Evolutionary conservation across 2,329 filamentous ascomycete species (phyloP), one percentile per base, ranked within the genome.

Genomic region (Colletotrichum agaves): DNA sequence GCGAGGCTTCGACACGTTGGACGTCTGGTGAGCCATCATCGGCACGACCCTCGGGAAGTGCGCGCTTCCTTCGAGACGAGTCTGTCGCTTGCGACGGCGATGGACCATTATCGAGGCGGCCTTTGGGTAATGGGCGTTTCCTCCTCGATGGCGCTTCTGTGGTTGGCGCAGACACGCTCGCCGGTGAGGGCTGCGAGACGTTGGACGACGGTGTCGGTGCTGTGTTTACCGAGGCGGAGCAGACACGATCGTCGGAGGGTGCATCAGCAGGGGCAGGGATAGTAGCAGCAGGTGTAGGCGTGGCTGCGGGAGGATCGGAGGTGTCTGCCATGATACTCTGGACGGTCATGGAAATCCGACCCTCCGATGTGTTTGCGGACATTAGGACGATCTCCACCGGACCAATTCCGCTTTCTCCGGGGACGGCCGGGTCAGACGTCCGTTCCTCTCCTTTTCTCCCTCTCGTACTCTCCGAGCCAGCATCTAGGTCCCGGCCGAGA

Each of bases 361-460:
- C 41, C 53, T 59, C 65, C 61, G 65, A 55, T 11, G 55, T n/a
- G 23, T 47, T 49, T 60, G 65, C 31, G 41, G 65, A 49, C 46
- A 52, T 61, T 35, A 19, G 19, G 23, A 27, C 23, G n/a, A 46
- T 60, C 46, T 55, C 61, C 61, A 65, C 65, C 27, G 65, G 49
- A 19, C 60, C 61, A 59, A 68, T 61, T 65, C 65, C 65, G 61
- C 23, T 44, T 46, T 60, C 46, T 65, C 65, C 65, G 61, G 53
- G 47, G 15, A n/a, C 27, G 47, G 21, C 47, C 23, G 47, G 23
- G 35, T 44, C 35, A n/a, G 46, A 15, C 17, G 17, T 37, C 33
- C 43, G 27, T 23, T 17, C 21, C 33, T 43, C 33, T 33, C 12
- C 33, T 33, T 13, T 33, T 55, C 50, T 35, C 50, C 39, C 50